phyloP scores from a whole-genome alignment of 2,329 filamentous ascomycete genomes.

The Xylariaceae sp. region DNA sequence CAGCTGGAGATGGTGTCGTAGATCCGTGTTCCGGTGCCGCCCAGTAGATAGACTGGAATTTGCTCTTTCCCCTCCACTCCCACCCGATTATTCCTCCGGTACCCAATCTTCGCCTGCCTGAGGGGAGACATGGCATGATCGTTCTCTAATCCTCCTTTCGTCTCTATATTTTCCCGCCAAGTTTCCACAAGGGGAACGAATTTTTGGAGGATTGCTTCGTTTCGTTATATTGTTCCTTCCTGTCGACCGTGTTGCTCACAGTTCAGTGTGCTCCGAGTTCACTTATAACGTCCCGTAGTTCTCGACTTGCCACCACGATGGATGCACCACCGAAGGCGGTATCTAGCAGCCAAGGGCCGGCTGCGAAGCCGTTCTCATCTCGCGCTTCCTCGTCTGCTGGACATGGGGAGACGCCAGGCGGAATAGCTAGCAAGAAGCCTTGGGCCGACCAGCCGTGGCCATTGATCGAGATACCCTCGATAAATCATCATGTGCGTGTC shows the following conservation, averaged over 20 bases:
- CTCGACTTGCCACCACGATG: constrained; percentile 3
- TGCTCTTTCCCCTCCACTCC: not conserved
- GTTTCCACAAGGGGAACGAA: not conserved
- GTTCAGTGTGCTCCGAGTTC: not conserved
- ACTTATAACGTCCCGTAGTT: not conserved
- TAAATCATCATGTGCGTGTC: constrained; percentile 16
- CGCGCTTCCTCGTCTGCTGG: not conserved
- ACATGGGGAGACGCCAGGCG: constrained; percentile 5
- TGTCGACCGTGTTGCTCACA: not conserved
- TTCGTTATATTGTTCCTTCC: not conserved
- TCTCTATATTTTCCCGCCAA: no score
- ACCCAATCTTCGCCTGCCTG: no score
- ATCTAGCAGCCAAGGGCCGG: not conserved
- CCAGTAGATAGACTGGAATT: not conserved
- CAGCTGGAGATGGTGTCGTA: not conserved
- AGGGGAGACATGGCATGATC: no score
- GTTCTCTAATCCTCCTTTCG: no score
- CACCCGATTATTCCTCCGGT: no score
- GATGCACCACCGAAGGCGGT: not conserved
- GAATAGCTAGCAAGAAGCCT: constrained; percentile 14
- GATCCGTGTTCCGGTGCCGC: not conserved
- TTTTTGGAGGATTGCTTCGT: not conserved
- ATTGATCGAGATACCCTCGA: constrained; percentile 26
- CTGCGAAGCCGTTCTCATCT: constrained; percentile 1
- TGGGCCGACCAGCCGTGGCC: constrained; percentile 31